These are phyloP conservation scores for Zea luxurians DNA, from an alignment of 176 grass and related monocot genomes.

Conservation along the genomic window DNA sequence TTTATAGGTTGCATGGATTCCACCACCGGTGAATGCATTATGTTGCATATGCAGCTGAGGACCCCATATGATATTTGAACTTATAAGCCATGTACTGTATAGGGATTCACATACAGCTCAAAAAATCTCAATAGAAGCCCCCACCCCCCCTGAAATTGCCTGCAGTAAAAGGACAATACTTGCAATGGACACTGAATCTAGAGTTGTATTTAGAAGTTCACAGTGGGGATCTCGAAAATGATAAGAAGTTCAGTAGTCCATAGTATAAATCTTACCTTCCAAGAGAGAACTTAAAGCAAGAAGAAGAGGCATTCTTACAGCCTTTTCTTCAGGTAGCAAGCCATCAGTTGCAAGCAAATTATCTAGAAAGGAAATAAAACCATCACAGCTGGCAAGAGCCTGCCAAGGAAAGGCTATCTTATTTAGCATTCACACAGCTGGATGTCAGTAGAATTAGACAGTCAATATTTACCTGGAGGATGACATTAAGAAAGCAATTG, in stretches of 20 bases:
- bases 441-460: background rate
- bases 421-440: background rate
- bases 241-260: slow-evolving; percentile 8
- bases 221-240: background rate
- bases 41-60: background rate
- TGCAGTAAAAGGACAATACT: background rate
- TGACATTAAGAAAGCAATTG: slow-evolving; percentile 98
- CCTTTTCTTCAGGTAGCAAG: slow-evolving; percentile 48
- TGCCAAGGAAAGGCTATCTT: slow-evolving; percentile 37
- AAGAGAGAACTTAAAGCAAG: slow-evolving; percentile 65
- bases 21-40: background rate
- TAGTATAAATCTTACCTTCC: slow-evolving; percentile 54
- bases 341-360: slow-evolving; percentile 46
- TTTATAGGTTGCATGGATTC: slow-evolving; percentile 3
- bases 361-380: slow-evolving; percentile 65
- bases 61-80: background rate
- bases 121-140: background rate
- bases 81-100: background rate
- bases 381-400: slow-evolving; percentile 82
- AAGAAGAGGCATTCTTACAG: slow-evolving; percentile 69
- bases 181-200: slow-evolving; percentile 15
- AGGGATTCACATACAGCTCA: background rate
- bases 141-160: background rate
- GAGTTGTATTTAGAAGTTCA: background rate
- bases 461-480: slow-evolving; percentile 66